Percentiles rank a stretch among this genome's conserved stretches.
Evolutionary conservation across 1,284 basidiomycete genomes (phyloP).

Genomic region (Fistulina hepatica): DNA sequence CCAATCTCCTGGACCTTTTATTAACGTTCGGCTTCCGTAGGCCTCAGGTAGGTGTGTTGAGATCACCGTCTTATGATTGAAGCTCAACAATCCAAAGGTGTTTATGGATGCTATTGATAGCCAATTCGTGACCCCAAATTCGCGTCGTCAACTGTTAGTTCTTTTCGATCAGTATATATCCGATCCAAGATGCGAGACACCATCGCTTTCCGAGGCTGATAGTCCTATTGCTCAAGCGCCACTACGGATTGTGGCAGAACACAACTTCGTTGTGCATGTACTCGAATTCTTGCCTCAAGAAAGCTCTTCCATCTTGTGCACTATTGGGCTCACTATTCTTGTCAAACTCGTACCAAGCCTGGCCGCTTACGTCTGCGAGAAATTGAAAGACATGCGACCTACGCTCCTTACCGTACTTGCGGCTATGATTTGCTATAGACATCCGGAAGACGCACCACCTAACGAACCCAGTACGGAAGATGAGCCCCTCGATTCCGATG

Average conservation of each 20-base stretch:
- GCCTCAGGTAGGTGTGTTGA: conserved; percentile 42
- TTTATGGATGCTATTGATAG: conserved; percentile 52
- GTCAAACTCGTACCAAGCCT: conserved; percentile 65
- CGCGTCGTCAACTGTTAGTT: conserved; percentile 56
- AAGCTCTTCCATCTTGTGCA: conserved; percentile 58
- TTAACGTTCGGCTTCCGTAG: conserved; percentile 48
- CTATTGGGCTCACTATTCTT: conserved; percentile 48
- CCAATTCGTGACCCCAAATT: conserved; percentile 46
- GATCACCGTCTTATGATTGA: conserved; percentile 11
- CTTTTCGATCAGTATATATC: conserved; percentile 54
- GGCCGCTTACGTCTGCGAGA: conserved; percentile 47
- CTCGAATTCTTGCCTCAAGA: conserved; percentile 58
- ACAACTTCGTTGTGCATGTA: conserved; percentile 51
- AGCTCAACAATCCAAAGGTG: conserved; percentile 31
- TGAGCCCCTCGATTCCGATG: conserved; percentile 15
- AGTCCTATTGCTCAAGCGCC: too few relatives aligned
- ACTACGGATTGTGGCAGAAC: conserved; percentile 46
- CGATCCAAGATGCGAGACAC: too few relatives aligned
- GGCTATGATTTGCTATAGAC: conserved; percentile 61
- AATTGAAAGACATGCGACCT: conserved; percentile 49
- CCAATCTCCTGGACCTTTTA: conserved; percentile 63
- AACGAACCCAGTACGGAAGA: conserved; percentile 12
- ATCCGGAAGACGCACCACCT: conserved; percentile 22
- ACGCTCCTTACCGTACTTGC: conserved; percentile 54
- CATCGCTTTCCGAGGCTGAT: too few relatives aligned